Base-by-base conservation (phyloP, 495 filamentous ascomycete species). In the Lindgomyces ingoldianus region DNA sequence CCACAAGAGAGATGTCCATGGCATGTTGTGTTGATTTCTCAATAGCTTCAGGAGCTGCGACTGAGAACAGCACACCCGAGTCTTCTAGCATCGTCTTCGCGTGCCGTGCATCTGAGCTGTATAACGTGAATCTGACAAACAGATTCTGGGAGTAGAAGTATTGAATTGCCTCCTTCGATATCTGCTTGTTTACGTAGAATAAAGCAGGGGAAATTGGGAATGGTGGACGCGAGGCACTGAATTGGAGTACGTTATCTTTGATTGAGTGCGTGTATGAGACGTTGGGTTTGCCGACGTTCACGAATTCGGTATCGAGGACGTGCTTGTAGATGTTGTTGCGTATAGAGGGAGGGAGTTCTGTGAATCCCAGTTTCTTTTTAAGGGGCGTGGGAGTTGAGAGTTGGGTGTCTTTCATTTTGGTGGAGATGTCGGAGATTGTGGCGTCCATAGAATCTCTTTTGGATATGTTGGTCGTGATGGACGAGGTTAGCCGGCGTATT, bases 161-260 rank as follows among this genome's bases (percentile, higher is more conserved):
- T 0, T n/a, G 4, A 12, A 21, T 1, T 0, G 57, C 51, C 41
- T 56, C 57, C 1, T 0, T 25, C 1, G 39, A 44, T 25, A 67
- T n/a, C 6, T 42, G 1, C 18, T 57, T 61, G 42, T 42, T 57
- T 26, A 52, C 24, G 29, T 42, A 53, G 51, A 67, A 67, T 9
- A 73, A 59, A 12, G 45, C 45, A 2, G 68, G 70, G 50, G 27
- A 44, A 45, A 68, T 29, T 0, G 66, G 55, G 56, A 68, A 63
- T 0, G 65, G 53, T 1, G 64, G 26, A 0, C 64, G 49, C 1
- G 64, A 67, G 18, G 64, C 41, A 6, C 21, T 41, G 52, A 62
- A 62, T 0, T 57, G 50, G 16, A 67, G 64, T 22, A 53, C 16
- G n/a, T 50, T 44, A n/a, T 44, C 16, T 19, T 49, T 18, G 50